These are phyloP conservation scores for Rhodomyrtus tomentosa DNA, from an alignment of 345 rosid genomes.

Conservation along the genomic window DNA sequence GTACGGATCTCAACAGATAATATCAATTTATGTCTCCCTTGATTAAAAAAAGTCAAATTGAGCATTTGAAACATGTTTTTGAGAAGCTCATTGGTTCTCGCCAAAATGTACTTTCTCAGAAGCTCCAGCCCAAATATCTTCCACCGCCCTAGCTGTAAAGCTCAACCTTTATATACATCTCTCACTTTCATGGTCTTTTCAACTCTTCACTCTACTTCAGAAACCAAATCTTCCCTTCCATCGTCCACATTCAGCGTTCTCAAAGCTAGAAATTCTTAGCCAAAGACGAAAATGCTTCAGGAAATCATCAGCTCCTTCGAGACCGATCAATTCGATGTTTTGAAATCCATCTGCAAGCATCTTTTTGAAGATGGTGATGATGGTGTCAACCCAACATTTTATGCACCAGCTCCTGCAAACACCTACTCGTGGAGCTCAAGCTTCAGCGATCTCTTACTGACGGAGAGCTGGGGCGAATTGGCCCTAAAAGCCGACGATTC, in stretches of 20 bases:
- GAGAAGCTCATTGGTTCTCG: not conserved
- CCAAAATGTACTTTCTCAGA: not conserved
- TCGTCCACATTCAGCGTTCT: not conserved
- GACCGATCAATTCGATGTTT: not conserved
- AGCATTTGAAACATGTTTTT: not conserved
- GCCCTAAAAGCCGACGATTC: slow-evolving; percentile 18
- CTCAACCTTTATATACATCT: not conserved
- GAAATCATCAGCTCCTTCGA: not conserved
- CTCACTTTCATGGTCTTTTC: not conserved
- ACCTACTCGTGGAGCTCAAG: slow-evolving; percentile 12
- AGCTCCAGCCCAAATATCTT: not conserved
- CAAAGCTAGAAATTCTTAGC: not conserved
- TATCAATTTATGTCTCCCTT: not conserved
- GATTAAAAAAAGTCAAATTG: not conserved
- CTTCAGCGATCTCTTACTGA: slow-evolving; percentile 13
- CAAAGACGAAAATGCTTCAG: not conserved
- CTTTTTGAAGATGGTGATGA: not conserved
- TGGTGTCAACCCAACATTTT: not conserved
- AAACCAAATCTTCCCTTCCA: not conserved
- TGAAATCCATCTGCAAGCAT: not conserved
- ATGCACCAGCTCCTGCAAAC: not conserved
- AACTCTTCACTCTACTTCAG: not conserved
- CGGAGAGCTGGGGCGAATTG: slow-evolving; percentile 28
- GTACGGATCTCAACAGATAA: not conserved
- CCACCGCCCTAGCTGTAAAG: not conserved